phyloP scores from a whole-genome alignment of 345 rosid species.

The Brassica carinata region DNA sequence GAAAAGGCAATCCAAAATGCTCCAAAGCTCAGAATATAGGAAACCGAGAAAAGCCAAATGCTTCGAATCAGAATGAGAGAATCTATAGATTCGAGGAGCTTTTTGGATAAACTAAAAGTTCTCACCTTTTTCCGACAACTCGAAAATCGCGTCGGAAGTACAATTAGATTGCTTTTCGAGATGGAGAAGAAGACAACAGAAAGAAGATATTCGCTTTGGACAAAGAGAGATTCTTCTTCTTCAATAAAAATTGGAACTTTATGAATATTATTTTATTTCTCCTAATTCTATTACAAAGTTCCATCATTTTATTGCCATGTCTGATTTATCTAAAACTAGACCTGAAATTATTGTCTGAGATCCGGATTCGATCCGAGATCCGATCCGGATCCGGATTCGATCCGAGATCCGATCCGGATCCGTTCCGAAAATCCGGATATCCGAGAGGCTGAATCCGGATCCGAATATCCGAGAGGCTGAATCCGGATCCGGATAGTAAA shows the following conservation, averaged over 20 bases:
- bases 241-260: neutral
- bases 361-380: too few relatives aligned
- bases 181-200: neutral
- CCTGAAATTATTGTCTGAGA: too few relatives aligned
- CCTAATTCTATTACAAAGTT: constrained; percentile 5
- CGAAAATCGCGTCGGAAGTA: constrained; percentile 19
- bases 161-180: constrained; percentile 20
- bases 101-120: neutral
- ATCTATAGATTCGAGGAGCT: neutral
- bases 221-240: constrained; percentile 31
- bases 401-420: too few relatives aligned
- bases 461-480: too few relatives aligned
- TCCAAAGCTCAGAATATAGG: constrained; percentile 24
- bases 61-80: constrained; percentile 7
- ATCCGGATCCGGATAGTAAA: too few relatives aligned
- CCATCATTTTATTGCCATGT: constrained; percentile 30
- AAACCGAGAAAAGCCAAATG: neutral
- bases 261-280: neutral
- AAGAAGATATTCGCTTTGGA: constrained; percentile 17
- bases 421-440: too few relatives aligned
- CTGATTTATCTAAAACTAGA: constrained; percentile 39
- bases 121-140: constrained; percentile 31
- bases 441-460: too few relatives aligned
- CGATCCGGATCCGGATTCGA: too few relatives aligned
- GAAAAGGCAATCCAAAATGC: neutral